Evolutionary conservation across 176 grass and related monocot genomes (phyloP).

Genomic region (Musa itinerans): DNA sequence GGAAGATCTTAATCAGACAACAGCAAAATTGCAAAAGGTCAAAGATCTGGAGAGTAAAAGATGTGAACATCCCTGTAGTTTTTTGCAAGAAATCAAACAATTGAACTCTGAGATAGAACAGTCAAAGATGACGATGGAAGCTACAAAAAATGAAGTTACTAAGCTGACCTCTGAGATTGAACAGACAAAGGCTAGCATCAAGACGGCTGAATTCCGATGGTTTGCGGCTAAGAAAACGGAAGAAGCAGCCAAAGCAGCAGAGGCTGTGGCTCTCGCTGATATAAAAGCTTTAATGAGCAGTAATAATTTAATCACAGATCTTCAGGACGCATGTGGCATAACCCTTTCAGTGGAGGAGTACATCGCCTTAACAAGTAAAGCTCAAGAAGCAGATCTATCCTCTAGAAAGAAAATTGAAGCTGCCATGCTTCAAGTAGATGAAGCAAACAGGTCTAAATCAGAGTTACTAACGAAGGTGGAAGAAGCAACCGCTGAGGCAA

Average conservation of each 20-base stretch:
- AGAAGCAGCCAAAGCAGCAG: slow-evolving; percentile 73
- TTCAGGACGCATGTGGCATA: slow-evolving; percentile 23
- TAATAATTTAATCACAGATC: slow-evolving; percentile 29
- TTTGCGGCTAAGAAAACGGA: slow-evolving; percentile 82
- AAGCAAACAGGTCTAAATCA: slow-evolving; percentile 42
- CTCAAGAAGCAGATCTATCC: slow-evolving; percentile 46
- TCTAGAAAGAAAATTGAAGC: slow-evolving; percentile 55
- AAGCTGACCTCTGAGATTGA: slow-evolving; percentile 58
- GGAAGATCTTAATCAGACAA: slow-evolving; percentile 44
- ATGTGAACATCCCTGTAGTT: slow-evolving; percentile 30
- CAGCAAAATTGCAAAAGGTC: slow-evolving; percentile 36
- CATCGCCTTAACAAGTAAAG: slow-evolving; percentile 35
- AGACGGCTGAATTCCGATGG: slow-evolving; percentile 50
- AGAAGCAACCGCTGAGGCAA: slow-evolving; percentile 52
- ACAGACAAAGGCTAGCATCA: slow-evolving; percentile 61
- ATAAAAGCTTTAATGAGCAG: slow-evolving; percentile 61
- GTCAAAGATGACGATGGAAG: slow-evolving; percentile 55
- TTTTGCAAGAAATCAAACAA: slow-evolving; percentile 57
- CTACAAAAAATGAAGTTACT: slow-evolving; percentile 45
- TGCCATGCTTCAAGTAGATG: slow-evolving; percentile 47
- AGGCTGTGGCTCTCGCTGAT: slow-evolving; percentile 66
- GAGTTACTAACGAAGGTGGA: slow-evolving; percentile 43
- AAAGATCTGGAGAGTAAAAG: slow-evolving; percentile 40
- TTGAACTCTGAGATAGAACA: slow-evolving; percentile 53
- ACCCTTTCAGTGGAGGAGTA: slow-evolving; percentile 69